These are phyloP conservation scores for Pyrus pyrifolia DNA, from an alignment of 306 rosid species.

Conservation along the genomic window DNA sequence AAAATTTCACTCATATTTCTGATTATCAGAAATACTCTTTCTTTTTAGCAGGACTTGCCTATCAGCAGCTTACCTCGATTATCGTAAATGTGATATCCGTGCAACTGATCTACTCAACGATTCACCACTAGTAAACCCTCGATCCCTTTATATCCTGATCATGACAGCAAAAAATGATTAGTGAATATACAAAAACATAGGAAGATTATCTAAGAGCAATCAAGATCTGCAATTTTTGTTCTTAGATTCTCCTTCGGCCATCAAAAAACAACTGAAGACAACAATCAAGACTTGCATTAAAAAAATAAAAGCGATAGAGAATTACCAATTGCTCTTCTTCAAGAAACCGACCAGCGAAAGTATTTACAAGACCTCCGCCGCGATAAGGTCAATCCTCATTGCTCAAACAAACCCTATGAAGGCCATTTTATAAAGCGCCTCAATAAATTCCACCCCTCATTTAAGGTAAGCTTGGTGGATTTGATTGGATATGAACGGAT, in stretches of 20 bases:
- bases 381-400: not conserved
- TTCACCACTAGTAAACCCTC: not conserved
- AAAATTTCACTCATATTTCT: not conserved
- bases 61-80: not conserved
- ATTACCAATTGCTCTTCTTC: not conserved
- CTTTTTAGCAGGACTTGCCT: conserved; percentile 1
- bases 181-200: not conserved
- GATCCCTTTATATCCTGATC: not conserved
- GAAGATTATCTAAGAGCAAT: not conserved
- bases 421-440: not conserved
- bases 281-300: conserved; percentile 1
- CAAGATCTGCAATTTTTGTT: not conserved
- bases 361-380: not conserved
- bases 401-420: conserved; percentile 3
- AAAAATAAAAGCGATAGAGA: not conserved
- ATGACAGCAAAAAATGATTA: not conserved
- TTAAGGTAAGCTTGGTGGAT: conserved; percentile 23
- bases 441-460: conserved; percentile 1
- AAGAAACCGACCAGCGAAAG: not conserved
- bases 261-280: not conserved
- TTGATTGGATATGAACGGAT: not conserved
- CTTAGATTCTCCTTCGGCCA: not conserved
- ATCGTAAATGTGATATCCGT: not conserved
- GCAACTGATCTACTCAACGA: not conserved
- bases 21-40: not conserved